A percentile compares a stretch with the other conserved stretches of the same genome.
These are phyloP conservation scores for Alternaria sp. DNA, from an alignment of 2,329 filamentous ascomycete species.

Conservation along the genomic window DNA sequence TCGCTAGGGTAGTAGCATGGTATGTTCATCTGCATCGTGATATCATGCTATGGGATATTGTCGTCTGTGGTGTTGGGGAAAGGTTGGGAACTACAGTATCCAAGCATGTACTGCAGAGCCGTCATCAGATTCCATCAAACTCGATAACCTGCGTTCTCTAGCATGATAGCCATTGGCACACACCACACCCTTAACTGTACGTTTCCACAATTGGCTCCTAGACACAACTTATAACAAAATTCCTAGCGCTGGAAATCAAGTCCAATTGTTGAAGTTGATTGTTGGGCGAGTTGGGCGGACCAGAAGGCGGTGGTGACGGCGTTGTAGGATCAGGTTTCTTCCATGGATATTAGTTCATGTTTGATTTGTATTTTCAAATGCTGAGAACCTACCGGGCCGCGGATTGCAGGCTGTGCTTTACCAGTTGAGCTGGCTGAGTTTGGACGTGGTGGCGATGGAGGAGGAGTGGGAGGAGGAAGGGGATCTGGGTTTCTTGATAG, in stretches of 20 bases:
- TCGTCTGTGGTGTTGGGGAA: neutral
- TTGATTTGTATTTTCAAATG: accelerated
- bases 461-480: neutral
- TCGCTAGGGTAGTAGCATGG: neutral
- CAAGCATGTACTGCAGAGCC: neutral
- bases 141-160: neutral
- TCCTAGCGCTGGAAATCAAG: no score
- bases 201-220: neutral
- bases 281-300: neutral
- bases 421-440: neutral
- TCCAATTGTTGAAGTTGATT: neutral
- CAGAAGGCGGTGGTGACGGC: neutral
- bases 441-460: neutral
- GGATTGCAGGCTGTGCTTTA: neutral
- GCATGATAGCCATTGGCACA: neutral
- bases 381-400: neutral
- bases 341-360: neutral
- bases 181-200: neutral
- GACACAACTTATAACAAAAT: neutral
- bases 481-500: neutral
- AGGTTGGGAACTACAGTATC: neutral
- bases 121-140: neutral
- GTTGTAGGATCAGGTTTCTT: neutral
- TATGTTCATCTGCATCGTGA: neutral
- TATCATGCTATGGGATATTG: neutral